These are phyloP conservation scores for Vitis amurensis DNA, from an alignment of 164 flowering plant species.

Conservation along the genomic window DNA sequence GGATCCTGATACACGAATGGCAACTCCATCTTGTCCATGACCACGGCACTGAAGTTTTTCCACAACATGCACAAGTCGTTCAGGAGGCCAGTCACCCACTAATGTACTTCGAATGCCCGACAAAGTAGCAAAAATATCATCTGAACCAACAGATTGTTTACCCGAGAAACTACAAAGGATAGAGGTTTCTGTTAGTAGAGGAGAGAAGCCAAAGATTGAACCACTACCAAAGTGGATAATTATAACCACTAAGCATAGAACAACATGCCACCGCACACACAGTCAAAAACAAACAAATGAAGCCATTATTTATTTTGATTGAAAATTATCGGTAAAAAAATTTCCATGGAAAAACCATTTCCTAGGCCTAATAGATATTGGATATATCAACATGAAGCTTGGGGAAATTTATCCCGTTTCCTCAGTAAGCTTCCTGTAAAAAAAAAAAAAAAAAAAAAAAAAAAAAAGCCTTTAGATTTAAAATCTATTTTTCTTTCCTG, in stretches of 20 bases:
- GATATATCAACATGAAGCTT: not conserved
- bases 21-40: constrained; percentile 80
- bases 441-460: not conserved
- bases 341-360: not conserved
- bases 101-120: constrained; percentile 68
- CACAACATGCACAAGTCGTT: constrained; percentile 91
- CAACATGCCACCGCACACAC: no score
- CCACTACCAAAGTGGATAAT: not conserved
- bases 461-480: not conserved
- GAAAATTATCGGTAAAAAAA: not conserved
- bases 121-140: constrained; percentile 58
- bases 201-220: not conserved
- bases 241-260: not conserved
- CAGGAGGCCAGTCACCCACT: constrained; percentile 87
- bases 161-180: constrained; percentile 63
- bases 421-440: not conserved
- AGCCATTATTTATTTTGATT: not conserved
- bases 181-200: constrained; percentile 1
- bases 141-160: constrained; percentile 55
- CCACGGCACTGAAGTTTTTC: constrained; percentile 92
- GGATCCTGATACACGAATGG: constrained; percentile 88
- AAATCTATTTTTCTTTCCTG: no score
- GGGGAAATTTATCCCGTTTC: not conserved
- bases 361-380: not conserved
- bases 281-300: no score